Evolutionary conservation across 352 stramenopile genomes (phyloP).

Genomic region (Pythium myriotylum): DNA sequence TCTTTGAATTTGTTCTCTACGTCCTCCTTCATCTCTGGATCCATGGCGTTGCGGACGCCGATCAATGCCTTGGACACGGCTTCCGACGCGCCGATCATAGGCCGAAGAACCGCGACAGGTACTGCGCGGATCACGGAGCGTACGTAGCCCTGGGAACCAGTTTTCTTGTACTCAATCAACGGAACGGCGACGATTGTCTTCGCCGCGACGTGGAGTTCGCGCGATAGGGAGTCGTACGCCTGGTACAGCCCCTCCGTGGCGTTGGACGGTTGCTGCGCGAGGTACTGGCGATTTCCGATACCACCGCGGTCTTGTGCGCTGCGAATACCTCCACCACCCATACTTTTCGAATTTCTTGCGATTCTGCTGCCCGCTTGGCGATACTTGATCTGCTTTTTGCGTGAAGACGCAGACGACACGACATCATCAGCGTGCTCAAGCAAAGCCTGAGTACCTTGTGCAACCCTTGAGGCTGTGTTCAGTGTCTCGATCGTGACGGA

Average conservation of each 20-base stretch:
- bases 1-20: constrained; percentile 94
- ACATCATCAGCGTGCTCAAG: constrained; percentile 85
- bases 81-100: constrained; percentile 88
- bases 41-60: constrained; percentile 84
- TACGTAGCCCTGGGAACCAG: constrained; percentile 87
- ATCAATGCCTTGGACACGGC: constrained; percentile 86
- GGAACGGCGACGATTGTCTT: constrained; percentile 90
- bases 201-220: constrained; percentile 80
- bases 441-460: constrained; percentile 79
- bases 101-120: constrained; percentile 78
- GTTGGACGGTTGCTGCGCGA: constrained; percentile 81
- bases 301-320: constrained; percentile 70
- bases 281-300: constrained; percentile 81
- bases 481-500: constrained; percentile 88
- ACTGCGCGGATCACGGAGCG: constrained; percentile 88
- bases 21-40: constrained; percentile 89
- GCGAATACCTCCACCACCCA: constrained; percentile 79
- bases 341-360: constrained; percentile 73
- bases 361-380: constrained; percentile 78
- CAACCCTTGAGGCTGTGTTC: constrained; percentile 83
- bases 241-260: constrained; percentile 82
- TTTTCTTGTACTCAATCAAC: constrained; percentile 91
- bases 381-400: constrained; percentile 79
- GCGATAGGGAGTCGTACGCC: constrained; percentile 83
- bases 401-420: constrained; percentile 65